Percentiles rank a stretch among this genome's conserved stretches.
These are phyloP conservation scores for Blastobotrys indianensis DNA, from an alignment of 1,139 yeast genomes.

Conservation along the genomic window DNA sequence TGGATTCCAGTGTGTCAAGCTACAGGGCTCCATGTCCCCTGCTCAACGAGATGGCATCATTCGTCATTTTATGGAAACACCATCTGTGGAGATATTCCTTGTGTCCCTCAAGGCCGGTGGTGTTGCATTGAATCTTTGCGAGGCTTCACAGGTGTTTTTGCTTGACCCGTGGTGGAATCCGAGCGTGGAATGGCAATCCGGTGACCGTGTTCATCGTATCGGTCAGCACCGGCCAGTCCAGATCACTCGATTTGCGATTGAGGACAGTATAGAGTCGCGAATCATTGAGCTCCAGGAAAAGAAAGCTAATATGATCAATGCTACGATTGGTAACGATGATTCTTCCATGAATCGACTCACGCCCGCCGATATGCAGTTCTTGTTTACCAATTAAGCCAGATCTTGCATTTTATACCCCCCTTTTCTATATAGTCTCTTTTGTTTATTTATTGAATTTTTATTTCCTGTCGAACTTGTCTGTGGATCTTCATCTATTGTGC, in stretches of 20 bases:
- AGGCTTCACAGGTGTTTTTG: slow-evolving; percentile 91
- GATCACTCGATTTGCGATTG: slow-evolving; percentile 86
- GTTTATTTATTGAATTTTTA: too few relatives aligned
- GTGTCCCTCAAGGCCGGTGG: slow-evolving; percentile 98
- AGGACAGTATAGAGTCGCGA: slow-evolving; percentile 93
- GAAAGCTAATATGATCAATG: slow-evolving; percentile 96
- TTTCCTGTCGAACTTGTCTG: too few relatives aligned
- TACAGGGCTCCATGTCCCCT: slow-evolving; percentile 97
- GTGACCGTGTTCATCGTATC: slow-evolving; percentile 96
- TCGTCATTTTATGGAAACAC: slow-evolving; percentile 84
- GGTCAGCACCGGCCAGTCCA: slow-evolving; percentile 95
- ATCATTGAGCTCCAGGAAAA: slow-evolving; percentile 93
- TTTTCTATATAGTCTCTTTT: too few relatives aligned
- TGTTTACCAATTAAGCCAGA: slow-evolving; percentile 71
- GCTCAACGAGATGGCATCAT: slow-evolving; percentile 89
- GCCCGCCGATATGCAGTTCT: slow-evolving; percentile 89
- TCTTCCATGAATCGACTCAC: slow-evolving; percentile 82
- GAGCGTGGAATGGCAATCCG: slow-evolving; percentile 95
- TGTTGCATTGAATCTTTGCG: slow-evolving; percentile 91
- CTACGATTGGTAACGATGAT: slow-evolving; percentile 88
- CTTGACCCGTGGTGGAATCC: slow-evolving; percentile 99
- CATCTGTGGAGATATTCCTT: slow-evolving; percentile 84
- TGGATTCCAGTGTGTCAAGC: slow-evolving; percentile 86
- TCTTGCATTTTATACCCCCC: too few relatives aligned
- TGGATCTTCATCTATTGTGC: too few relatives aligned